phyloP scores from a whole-genome alignment of 768 basidiomycete species.

The Auriculariales sp. region DNA sequence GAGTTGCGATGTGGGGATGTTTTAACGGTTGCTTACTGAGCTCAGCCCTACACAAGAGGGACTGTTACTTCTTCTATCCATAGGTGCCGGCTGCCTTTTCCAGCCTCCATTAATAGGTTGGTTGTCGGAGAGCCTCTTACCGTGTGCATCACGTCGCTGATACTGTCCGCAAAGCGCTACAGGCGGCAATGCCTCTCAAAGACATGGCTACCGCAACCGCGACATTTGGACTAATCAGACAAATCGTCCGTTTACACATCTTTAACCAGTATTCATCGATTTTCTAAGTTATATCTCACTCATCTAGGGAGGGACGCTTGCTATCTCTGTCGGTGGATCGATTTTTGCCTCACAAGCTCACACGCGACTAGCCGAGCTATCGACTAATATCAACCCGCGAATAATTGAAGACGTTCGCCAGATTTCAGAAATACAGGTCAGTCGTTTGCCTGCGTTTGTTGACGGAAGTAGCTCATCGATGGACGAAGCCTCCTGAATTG shows the following conservation, averaged over 20 bases:
- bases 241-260: background rate
- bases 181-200: slow-evolving; percentile 76
- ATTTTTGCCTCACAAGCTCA: slow-evolving; percentile 29
- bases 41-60: slow-evolving; percentile 18
- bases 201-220: slow-evolving; percentile 77
- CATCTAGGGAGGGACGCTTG: slow-evolving; percentile 61
- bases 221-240: slow-evolving; percentile 47
- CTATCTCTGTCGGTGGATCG: slow-evolving; percentile 58
- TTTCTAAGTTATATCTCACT: slow-evolving; percentile 13
- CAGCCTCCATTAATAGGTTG: background rate
- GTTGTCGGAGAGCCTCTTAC: background rate
- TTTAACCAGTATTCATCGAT: background rate
- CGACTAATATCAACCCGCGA: slow-evolving; percentile 20
- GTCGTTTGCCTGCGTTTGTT: slow-evolving; percentile 8
- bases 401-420: slow-evolving; percentile 31
- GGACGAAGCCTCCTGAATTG: slow-evolving; percentile 20
- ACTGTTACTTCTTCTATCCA: slow-evolving; percentile 17
- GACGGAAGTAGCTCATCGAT: background rate
- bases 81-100: slow-evolving; percentile 22
- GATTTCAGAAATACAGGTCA: slow-evolving; percentile 30
- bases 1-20: background rate
- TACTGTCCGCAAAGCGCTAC: slow-evolving; percentile 20
- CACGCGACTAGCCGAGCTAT: background rate
- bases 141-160: background rate
- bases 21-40: background rate